A percentile compares a stretch with the other conserved stretches of the same genome.
Evolutionary conservation across 2,329 filamentous ascomycete genomes (phyloP).

Genomic region (Mollisiaceae sp.): DNA sequence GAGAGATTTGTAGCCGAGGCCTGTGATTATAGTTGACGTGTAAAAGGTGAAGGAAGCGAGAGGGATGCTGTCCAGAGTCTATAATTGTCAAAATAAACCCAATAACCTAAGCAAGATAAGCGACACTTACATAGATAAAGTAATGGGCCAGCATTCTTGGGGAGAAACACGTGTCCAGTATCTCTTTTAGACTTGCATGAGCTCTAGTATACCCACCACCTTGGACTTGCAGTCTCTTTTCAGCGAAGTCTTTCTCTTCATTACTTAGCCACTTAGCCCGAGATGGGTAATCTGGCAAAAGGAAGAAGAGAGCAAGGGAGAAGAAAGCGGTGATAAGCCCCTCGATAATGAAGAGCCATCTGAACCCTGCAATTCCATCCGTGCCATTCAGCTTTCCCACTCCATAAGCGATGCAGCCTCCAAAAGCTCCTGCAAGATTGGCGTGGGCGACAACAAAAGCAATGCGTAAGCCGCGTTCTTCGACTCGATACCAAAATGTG

Average conservation of each 20-base stretch:
- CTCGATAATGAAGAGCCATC: conserved; percentile 42
- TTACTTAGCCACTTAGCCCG: conserved; percentile 50
- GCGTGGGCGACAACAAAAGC: conserved; percentile 41
- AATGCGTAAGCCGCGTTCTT: conserved; percentile 40
- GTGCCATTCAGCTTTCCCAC: conserved; percentile 40
- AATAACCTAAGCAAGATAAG: too few relatives aligned
- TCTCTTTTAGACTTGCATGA: too few relatives aligned
- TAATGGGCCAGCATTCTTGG: too few relatives aligned
- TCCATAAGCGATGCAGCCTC: conserved; percentile 41
- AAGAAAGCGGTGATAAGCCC: conserved; percentile 50
- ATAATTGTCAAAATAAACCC: too few relatives aligned
- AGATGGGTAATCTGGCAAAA: conserved; percentile 55
- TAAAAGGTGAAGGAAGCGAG: too few relatives aligned
- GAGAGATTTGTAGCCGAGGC: conserved; percentile 59
- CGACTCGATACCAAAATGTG: conserved; percentile 34
- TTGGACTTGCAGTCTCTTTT: conserved; percentile 48
- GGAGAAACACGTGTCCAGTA: too few relatives aligned
- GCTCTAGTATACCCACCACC: too few relatives aligned
- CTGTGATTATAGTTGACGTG: conserved; percentile 68
- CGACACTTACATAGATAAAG: too few relatives aligned
- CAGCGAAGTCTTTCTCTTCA: conserved; percentile 50
- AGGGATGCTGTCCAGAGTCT: too few relatives aligned
- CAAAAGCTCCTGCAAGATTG: conserved; percentile 41
- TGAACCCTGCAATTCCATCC: conserved; percentile 37
- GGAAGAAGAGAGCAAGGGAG: conserved; percentile 51